Evolutionary conservation across 2,329 filamentous ascomycete genomes (phyloP).

Genomic region (Colletotrichum sp.): DNA sequence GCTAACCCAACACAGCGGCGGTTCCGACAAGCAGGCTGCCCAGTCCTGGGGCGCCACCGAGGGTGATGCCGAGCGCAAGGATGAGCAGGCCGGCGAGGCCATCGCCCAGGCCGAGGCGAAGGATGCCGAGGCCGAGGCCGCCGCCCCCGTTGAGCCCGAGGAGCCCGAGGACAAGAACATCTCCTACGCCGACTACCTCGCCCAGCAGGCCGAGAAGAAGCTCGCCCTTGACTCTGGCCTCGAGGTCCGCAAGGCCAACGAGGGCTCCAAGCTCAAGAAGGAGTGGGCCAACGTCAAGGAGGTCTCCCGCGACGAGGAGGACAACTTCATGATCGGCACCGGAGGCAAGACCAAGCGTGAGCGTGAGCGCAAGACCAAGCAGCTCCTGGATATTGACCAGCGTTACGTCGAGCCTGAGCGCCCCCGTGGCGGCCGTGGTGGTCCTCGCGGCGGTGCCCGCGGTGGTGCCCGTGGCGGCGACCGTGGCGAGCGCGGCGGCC

Average conservation of each 20-base stretch:
- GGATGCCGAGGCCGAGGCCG: constrained; percentile 60
- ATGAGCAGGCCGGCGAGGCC: constrained; percentile 89
- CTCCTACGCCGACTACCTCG: constrained; percentile 89
- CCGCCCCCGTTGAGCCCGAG: constrained; percentile 59
- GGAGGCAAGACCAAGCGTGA: constrained; percentile 82
- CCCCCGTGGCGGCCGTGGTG: constrained; percentile 56
- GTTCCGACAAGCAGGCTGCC: constrained; percentile 82
- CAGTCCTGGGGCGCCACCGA: constrained; percentile 88
- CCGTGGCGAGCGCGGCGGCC: constrained; percentile 47
- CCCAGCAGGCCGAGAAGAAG: constrained; percentile 76
- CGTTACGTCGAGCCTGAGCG: constrained; percentile 76
- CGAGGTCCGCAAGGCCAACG: constrained; percentile 88
- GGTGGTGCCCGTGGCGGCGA: constrained; percentile 50
- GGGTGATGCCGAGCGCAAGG: constrained; percentile 83
- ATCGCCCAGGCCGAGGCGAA: constrained; percentile 88
- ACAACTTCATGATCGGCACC: constrained; percentile 74
- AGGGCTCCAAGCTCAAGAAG: constrained; percentile 86
- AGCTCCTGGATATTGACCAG: constrained; percentile 86
- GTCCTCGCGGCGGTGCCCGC: constrained; percentile 57
- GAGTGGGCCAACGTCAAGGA: constrained; percentile 90
- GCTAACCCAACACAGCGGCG: constrained; percentile 56
- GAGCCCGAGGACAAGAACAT: constrained; percentile 87
- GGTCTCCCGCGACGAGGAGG: constrained; percentile 67
- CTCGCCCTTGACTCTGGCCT: constrained; percentile 66
- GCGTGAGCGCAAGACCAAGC: constrained; percentile 92